These are phyloP conservation scores for Akebia trifoliata DNA, from an alignment of 164 flowering plant species.

Conservation along the genomic window DNA sequence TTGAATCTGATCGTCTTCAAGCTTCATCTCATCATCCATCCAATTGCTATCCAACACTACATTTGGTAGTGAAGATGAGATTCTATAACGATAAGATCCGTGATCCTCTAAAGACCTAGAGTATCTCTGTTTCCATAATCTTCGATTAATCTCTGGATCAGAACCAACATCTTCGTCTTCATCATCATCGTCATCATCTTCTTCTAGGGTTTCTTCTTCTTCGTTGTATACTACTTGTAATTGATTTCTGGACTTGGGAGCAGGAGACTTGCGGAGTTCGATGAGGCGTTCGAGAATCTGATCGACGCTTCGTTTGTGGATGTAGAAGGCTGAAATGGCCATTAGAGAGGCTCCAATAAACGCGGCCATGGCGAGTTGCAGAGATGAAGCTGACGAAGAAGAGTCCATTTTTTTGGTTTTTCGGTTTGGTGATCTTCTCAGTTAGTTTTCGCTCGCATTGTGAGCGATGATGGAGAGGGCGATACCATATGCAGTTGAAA, in stretches of 20 bases:
- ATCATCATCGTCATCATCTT: conserved; percentile 7
- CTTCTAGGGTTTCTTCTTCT: conserved; percentile 20
- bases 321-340: conserved; percentile 64
- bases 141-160: conserved; percentile 19
- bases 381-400: conserved; percentile 20
- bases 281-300: conserved; percentile 48
- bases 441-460: not conserved
- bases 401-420: not conserved
- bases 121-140: conserved; percentile 2
- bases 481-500: no score
- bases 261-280: conserved; percentile 22
- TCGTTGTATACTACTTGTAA: not conserved
- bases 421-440: not conserved
- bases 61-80: conserved; percentile 53
- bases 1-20: conserved; percentile 12
- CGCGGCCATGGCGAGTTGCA: conserved; percentile 69
- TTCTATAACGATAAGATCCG: conserved; percentile 3
- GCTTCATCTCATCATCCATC: conserved; percentile 24
- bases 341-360: conserved; percentile 64
- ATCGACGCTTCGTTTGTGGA: conserved; percentile 55
- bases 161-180: conserved; percentile 12
- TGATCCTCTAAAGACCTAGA: conserved; percentile 26
- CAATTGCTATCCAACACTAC: conserved; percentile 26
- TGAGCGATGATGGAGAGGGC: no score
- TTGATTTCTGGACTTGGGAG: no score